These are phyloP conservation scores for Geotrichum histeridarum DNA, from an alignment of 1,139 yeast species.

Conservation along the genomic window DNA sequence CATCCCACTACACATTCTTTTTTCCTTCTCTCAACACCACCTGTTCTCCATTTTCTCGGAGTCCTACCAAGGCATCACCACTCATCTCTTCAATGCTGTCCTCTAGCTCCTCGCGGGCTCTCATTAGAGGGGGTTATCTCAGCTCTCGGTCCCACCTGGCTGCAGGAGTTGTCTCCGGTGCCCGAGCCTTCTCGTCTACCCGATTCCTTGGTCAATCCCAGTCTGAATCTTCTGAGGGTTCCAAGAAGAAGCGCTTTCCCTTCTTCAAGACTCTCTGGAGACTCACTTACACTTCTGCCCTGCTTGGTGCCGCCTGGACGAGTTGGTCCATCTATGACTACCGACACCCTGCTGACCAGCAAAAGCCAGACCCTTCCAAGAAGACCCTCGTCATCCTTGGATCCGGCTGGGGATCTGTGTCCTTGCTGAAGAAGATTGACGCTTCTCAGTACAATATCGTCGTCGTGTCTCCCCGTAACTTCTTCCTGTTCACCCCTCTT, in stretches of 20 bases:
- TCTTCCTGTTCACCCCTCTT: conserved; percentile 88
- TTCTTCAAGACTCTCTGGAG: conserved; percentile 35
- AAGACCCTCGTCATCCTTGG: conserved; percentile 87
- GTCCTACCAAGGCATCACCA: too few species aligned
- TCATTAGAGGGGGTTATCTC: neutral
- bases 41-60: too few species aligned
- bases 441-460: conserved; percentile 82
- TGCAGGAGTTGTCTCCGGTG: neutral
- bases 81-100: neutral
- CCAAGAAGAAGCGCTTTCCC: conserved; percentile 11
- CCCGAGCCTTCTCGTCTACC: conserved; percentile 4
- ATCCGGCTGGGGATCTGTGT: conserved; percentile 71
- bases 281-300: conserved; percentile 31
- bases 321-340: conserved; percentile 37
- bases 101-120: neutral
- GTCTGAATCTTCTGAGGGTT: neutral
- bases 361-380: conserved; percentile 51
- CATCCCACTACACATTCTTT: too few species aligned
- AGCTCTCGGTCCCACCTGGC: neutral
- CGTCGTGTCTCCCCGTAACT: conserved; percentile 88
- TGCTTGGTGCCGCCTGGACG: conserved; percentile 33
- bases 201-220: neutral
- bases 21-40: too few species aligned
- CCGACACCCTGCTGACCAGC: conserved; percentile 39
- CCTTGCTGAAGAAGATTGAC: conserved; percentile 73